A percentile compares a stretch with the other conserved stretches of the same genome.
These are phyloP conservation scores for Cadophora gregata DNA, from an alignment of 2,329 filamentous ascomycete genomes.

Conservation along the genomic window DNA sequence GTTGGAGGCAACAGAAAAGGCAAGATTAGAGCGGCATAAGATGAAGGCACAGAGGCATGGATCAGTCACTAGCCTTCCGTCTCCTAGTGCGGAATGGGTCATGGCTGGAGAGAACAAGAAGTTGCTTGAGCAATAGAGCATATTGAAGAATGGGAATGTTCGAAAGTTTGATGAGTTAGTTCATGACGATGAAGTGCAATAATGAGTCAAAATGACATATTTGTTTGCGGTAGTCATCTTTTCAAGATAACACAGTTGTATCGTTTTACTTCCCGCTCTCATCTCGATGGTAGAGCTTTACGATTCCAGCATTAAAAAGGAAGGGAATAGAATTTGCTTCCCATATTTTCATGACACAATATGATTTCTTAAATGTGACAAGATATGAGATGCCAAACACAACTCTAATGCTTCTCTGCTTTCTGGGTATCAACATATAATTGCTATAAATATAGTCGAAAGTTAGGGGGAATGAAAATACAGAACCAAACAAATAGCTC, in stretches of 20 bases:
- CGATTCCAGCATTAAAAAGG: no score
- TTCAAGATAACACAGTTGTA: no score
- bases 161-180: not conserved
- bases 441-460: no score
- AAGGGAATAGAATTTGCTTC: no score
- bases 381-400: no score
- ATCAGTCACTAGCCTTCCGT: not conserved
- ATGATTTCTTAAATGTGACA: no score
- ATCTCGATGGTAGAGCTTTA: no score
- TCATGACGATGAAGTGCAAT: not conserved
- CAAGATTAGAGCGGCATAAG: not conserved
- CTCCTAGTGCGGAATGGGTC: not conserved
- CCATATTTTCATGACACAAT: no score
- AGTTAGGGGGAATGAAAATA: no score
- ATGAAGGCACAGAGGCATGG: conserved; percentile 4
- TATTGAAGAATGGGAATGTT: not conserved
- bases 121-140: not conserved
- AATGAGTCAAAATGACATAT: not conserved
- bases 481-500: not conserved
- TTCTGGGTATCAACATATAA: no score
- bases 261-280: no score
- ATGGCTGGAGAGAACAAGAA: conserved; percentile 4
- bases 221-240: not conserved
- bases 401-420: no score
- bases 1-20: not conserved